Evolutionary conservation across 257 asterid genomes (phyloP).

Genomic region (Solanum peruvianum): DNA sequence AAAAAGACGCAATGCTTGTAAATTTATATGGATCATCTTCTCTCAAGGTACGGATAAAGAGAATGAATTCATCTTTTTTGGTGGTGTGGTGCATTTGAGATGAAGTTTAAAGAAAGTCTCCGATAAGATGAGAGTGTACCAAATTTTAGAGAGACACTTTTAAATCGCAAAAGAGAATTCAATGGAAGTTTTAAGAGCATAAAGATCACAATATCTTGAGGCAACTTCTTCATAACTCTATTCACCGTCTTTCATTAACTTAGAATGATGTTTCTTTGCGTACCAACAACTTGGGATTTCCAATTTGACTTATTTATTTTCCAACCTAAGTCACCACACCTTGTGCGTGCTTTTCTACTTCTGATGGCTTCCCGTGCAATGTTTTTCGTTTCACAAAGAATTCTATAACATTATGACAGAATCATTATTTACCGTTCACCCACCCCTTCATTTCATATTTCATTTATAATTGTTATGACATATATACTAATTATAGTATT

Average conservation of each 20-base stretch:
- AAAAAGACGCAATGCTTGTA: background rate
- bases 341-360: background rate
- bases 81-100: background rate
- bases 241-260: background rate
- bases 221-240: background rate
- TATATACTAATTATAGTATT: no score
- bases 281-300: background rate
- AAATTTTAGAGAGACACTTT: background rate
- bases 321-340: background rate
- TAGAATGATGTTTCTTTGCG: no score
- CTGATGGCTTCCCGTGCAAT: background rate
- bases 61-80: background rate
- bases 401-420: no score
- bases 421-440: background rate
- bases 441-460: background rate
- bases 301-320: no score
- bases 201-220: background rate
- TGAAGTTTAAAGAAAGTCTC: background rate
- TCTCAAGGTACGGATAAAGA: background rate
- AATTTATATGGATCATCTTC: background rate
- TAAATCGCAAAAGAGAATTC: background rate
- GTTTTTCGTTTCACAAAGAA: background rate
- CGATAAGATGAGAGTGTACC: background rate
- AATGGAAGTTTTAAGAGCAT: background rate
- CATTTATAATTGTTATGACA: no score